Conservation (phyloP, 148 eudicot genomes). For the Rheum nobile region DNA sequence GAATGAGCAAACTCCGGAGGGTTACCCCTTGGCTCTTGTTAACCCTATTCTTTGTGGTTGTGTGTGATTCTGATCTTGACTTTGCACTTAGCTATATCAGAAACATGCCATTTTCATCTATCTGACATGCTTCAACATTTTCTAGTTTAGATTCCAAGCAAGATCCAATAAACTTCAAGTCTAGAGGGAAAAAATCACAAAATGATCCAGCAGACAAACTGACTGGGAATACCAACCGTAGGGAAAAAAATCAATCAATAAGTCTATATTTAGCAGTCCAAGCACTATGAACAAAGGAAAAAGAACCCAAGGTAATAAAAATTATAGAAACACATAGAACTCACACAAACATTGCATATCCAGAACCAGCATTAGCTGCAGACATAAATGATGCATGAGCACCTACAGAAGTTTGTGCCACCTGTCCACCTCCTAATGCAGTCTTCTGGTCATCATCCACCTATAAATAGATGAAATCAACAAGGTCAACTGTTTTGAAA, state of each 20-base stretch:
- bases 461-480: constrained; percentile 24
- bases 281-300: neutral
- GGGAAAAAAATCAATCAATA: neutral
- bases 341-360: constrained; percentile 86
- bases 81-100: neutral
- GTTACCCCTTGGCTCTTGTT: neutral
- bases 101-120: neutral
- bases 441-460: constrained; percentile 72
- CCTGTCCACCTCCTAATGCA: constrained; percentile 42
- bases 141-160: neutral
- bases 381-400: constrained; percentile 49
- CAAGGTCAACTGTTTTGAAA: neutral
- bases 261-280: neutral
- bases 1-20: neutral
- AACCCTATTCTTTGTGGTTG: neutral
- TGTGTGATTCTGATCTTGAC: neutral
- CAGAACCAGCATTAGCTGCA: constrained; percentile 74
- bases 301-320: neutral
- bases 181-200: neutral
- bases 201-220: neutral
- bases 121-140: neutral
- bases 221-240: neutral
- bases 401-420: constrained; percentile 38
- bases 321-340: constrained; percentile 30
- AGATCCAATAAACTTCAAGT: neutral